These are phyloP conservation scores for Aspergillus alliaceus DNA, from an alignment of 2,329 filamentous ascomycete genomes.

Conservation along the genomic window DNA sequence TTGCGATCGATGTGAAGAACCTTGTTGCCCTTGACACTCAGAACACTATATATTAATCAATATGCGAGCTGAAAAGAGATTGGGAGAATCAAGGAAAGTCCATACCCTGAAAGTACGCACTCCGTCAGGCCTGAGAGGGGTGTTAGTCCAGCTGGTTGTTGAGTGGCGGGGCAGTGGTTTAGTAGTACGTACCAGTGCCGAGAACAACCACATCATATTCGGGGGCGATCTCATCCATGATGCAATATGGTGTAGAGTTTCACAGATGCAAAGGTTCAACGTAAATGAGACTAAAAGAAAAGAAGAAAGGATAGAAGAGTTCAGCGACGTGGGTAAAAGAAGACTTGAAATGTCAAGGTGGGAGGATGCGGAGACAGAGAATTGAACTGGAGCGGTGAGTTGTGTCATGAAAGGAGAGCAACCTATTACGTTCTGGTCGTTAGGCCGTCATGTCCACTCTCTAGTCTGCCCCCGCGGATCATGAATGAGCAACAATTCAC, in stretches of 20 bases:
- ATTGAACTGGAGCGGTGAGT: constrained; percentile 11
- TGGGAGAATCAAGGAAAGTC: constrained; percentile 12
- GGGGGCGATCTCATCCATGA: constrained; percentile 96
- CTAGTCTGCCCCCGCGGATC: constrained; percentile 18
- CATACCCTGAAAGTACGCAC: constrained; percentile 96
- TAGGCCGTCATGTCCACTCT: background rate
- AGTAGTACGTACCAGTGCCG: constrained; percentile 74
- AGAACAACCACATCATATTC: constrained; percentile 99
- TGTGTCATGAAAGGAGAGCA: constrained; percentile 13
- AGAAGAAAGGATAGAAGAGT: too few species aligned
- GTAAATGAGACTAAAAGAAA: background rate
- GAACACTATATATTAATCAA: constrained; percentile 60
- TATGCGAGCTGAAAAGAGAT: constrained; percentile 5
- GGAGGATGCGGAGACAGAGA: constrained; percentile 21
- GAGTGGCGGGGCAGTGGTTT: constrained; percentile 38
- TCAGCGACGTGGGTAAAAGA: background rate
- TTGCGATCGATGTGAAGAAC: constrained; percentile 98
- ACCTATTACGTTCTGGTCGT: background rate
- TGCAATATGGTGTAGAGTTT: constrained; percentile 30
- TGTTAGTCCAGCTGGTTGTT: constrained; percentile 30
- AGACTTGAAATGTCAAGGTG: constrained; percentile 2
- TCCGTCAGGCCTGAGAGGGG: constrained; percentile 78
- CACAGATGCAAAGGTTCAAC: constrained; percentile 1
- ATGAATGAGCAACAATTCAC: constrained; percentile 9
- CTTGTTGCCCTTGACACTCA: constrained; percentile 98